Evolutionary conservation across 2,329 filamentous ascomycete genomes (phyloP).

Genomic region (Neospermospora avenae): DNA sequence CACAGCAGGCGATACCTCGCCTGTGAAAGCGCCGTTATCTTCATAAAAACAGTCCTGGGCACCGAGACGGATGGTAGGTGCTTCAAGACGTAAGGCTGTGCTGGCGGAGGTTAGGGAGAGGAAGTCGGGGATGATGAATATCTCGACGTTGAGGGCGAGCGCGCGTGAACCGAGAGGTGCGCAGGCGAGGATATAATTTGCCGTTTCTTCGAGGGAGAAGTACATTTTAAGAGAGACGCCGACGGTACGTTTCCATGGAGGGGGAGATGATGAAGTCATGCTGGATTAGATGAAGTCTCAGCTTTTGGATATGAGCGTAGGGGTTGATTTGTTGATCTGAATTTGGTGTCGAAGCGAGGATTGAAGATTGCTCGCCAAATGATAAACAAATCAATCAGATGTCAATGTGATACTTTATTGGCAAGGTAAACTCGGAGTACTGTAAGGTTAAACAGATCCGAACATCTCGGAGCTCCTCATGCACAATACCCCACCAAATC

Average conservation of each 20-base stretch:
- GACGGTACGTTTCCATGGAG: conserved; percentile 50
- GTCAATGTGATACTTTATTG: too few relatives aligned
- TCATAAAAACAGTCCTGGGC: conserved; percentile 75
- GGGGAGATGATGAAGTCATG: not conserved
- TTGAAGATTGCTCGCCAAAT: not conserved
- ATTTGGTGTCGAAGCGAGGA: not conserved
- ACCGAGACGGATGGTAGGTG: conserved; percentile 57
- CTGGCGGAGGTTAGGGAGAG: conserved; percentile 58
- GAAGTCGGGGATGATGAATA: conserved; percentile 79
- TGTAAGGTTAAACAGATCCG: too few relatives aligned
- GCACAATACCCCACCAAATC: not conserved
- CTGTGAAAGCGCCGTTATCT: conserved; percentile 70
- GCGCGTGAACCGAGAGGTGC: conserved; percentile 42
- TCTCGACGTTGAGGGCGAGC: conserved; percentile 53
- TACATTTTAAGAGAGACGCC: conserved; percentile 80
- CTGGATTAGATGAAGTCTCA: too few relatives aligned
- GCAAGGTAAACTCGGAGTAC: too few relatives aligned
- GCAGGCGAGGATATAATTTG: conserved; percentile 51
- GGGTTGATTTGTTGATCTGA: not conserved
- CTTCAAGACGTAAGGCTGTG: conserved; percentile 43
- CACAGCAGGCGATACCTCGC: conserved; percentile 68
- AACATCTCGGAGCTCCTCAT: not conserved
- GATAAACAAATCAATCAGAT: not conserved
- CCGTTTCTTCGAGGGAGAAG: conserved; percentile 65
- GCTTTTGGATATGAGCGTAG: too few relatives aligned